Evolutionary conservation across 352 stramenopile genomes (phyloP), one percentile per base, ranked within the genome.

Genomic region (Globisporangium abappressorium): DNA sequence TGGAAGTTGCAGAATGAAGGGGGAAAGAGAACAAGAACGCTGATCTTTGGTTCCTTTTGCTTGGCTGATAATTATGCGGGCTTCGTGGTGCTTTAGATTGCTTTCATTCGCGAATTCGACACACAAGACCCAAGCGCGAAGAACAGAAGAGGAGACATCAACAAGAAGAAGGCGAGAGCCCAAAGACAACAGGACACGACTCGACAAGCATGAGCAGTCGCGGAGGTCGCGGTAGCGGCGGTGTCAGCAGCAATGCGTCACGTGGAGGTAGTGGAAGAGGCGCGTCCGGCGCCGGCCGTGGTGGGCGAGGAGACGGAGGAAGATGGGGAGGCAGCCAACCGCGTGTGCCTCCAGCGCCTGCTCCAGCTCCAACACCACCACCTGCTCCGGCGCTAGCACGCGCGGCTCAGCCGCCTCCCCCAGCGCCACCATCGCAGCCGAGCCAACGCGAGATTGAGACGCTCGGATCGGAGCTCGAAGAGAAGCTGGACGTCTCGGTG

Each of bases 391-490:
- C 26, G 5, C 64, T 67, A 14, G 53, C 46, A 15, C 33, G 12
- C 7, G 15, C 22, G 18, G 5, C 57, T 20, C 34, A 56, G 28
- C 26, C 24, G 26, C 15, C 62, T 7, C 41, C 53, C 14, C 11
- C 64, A 9, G 15, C 59, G 3, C 24, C 68, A 5, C 24, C n/a
- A 26, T 7, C 65, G 14, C 57, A 53, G 38, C 28, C 64, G 41
- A 12, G 38, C 47, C 34, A 7, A 34, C 15, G 8, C 20, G 51
- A 66, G 7, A 47, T 70, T n/a, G 65, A 69, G 18, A 57, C 56
- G 20, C 67, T 72, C 26, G 62, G 55, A 8, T 53, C 55, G 14
- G 70, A 83, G 36, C 49, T 88, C 22, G 79, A 87, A 46, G 76
- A 80, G 59, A 87, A 85, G 51, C 66, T 72, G 38, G 46, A 53